phyloP scores from a whole-genome alignment of 139 green algal genomes.

The Chlamydomonas schloesseri region DNA sequence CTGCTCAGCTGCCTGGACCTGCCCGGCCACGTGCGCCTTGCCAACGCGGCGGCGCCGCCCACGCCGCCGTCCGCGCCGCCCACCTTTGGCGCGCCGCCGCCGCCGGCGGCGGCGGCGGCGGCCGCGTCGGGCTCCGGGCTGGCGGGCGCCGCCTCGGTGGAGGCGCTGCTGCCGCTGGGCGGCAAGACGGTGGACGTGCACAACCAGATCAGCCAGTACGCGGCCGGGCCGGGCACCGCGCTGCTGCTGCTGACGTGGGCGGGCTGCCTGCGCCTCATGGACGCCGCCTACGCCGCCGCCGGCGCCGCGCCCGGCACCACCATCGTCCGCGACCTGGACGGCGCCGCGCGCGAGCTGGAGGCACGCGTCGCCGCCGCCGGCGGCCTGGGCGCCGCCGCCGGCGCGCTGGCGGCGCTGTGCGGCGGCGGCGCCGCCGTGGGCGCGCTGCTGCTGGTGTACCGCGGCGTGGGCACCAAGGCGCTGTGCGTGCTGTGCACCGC shows the following conservation, averaged over 20 bases:
- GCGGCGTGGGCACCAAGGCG: constrained; percentile 40
- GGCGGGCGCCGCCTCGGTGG: background rate
- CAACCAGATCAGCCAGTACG: constrained; percentile 49
- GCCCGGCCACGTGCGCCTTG: constrained; percentile 33
- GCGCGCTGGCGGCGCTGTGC: background rate
- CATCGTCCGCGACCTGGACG: constrained; percentile 34
- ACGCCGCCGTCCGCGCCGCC: too few species aligned
- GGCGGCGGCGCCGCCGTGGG: constrained; percentile 15
- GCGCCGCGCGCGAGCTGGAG: constrained; percentile 21
- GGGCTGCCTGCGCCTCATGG: constrained; percentile 32
- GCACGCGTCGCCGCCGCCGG: background rate
- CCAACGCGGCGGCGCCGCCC: background rate
- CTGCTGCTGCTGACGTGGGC: constrained; percentile 53
- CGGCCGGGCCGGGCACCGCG: constrained; percentile 16
- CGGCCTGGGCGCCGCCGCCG: constrained; percentile 7
- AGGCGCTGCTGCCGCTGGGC: constrained; percentile 44
- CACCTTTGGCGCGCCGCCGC: too few species aligned
- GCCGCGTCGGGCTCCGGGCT: too few species aligned
- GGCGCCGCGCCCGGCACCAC: background rate
- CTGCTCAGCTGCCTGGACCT: constrained; percentile 67
- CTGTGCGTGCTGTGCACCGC: constrained; percentile 58
- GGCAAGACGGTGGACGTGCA: constrained; percentile 53
- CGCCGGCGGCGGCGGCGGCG: background rate
- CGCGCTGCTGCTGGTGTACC: constrained; percentile 40
- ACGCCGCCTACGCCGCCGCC: background rate